Base-by-base conservation (phyloP, 805 yeast genomes). In the Candida suzukii region DNA sequence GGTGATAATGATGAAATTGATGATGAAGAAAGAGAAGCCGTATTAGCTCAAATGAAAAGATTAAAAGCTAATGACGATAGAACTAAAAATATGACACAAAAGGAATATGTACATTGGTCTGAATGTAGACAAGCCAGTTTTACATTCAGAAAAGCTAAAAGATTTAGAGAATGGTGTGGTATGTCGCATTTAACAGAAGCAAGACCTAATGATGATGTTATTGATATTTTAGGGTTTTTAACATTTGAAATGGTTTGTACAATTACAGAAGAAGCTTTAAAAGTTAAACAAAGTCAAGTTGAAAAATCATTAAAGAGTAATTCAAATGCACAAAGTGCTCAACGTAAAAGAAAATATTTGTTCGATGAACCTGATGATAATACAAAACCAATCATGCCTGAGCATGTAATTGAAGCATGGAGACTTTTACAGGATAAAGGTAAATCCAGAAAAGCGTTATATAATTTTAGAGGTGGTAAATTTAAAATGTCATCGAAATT, bases 71-170 rank as follows among this genome's bases (percentile, higher is more conserved):
- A 97, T 4, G 99, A 93, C 62, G 96, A 93, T 39, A 72, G 99
- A 46, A 93, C 99, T 0, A 77, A 71, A 48, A 75, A 83, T 50
- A 93, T 93, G 99, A 93, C 99, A 1, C 83, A 80, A 56, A 96
- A 93, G 53, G 99, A 93, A 58, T 93, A 93, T 55, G 99, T 90
- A 16, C 99, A 93, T 59, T 93, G 98, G 97, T 86, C 96, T 12
- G 99, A 93, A 56, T 93, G 99, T 63, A 76, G 99, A 46, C 99
- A 93, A 61, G 98, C 98, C 1, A 82, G 95, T 44, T 93, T 93
- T 60, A 93, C 99, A 1, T 93, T 88, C 54, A 74, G 97, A 51
- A 93, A 93, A 59, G 84, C 85, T n/a, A 88, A 88, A 58, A 68
- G 97, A 54, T 93, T 93, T 58, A 75, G 91, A 55, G 99, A 93